Conservation (phyloP, 2,329 filamentous ascomycete genomes). For the Dryadomyces quercivorus region DNA sequence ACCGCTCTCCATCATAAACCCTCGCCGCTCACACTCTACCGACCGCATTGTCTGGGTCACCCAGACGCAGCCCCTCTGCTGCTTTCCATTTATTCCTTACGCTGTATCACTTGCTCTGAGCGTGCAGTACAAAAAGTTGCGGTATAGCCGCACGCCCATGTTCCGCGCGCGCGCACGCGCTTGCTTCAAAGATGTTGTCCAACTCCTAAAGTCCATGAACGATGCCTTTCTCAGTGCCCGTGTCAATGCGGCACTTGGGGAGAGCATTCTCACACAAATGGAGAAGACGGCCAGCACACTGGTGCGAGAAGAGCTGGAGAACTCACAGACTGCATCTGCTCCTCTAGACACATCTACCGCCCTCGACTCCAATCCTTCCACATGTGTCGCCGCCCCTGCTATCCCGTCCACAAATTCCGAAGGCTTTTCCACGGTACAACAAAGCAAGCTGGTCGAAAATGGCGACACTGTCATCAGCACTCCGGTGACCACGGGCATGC, state of each 20-base stretch:
- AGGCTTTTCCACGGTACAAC: not conserved
- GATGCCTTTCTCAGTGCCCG: conserved; percentile 45
- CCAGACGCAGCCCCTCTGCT: conserved; percentile 35
- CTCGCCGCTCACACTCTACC: conserved; percentile 43
- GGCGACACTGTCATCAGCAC: not conserved
- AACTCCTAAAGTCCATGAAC: conserved; percentile 38
- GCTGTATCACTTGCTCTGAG: conserved; percentile 48
- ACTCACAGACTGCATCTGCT: not conserved
- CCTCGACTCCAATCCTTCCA: not conserved
- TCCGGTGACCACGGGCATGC: not conserved
- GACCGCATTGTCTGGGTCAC: conserved; percentile 45
- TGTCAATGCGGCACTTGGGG: conserved; percentile 41
- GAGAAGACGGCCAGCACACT: conserved; percentile 37
- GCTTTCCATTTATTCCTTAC: conserved; percentile 49
- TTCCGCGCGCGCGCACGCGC: conserved; percentile 42
- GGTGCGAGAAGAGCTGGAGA: conserved; percentile 11
- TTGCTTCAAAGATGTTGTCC: conserved; percentile 41
- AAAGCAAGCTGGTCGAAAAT: not conserved
- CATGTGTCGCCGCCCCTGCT: not conserved
- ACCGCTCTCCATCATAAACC: conserved; percentile 37
- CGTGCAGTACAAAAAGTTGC: conserved; percentile 52
- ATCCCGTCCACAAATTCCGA: not conserved
- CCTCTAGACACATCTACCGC: not conserved
- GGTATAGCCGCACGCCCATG: conserved; percentile 45
- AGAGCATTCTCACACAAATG: conserved; percentile 43